These are phyloP conservation scores for Emmonsia crescens DNA, from an alignment of 2,329 filamentous ascomycete genomes.

Conservation along the genomic window DNA sequence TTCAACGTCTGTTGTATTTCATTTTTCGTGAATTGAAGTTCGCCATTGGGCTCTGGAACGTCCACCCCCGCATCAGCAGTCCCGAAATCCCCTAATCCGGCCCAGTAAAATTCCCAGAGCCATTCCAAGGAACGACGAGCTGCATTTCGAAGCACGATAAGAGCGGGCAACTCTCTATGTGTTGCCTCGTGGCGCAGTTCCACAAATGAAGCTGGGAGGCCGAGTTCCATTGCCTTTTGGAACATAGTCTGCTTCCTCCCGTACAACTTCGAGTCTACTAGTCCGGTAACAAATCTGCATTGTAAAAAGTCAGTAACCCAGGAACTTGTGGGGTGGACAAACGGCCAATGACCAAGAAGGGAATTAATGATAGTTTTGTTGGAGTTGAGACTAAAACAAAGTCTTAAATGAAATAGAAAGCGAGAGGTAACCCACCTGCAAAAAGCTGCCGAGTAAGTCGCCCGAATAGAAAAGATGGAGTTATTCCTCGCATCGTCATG, in stretches of 20 bases:
- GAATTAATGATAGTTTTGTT: not conserved
- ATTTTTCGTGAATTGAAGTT: not conserved
- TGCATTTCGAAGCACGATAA: constrained; percentile 60
- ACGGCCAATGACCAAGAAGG: not conserved
- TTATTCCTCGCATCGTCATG: constrained; percentile 32
- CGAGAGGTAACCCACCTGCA: constrained; percentile 27
- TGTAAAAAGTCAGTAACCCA: not conserved
- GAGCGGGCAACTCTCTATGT: constrained; percentile 72
- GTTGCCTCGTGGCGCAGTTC: constrained; percentile 83
- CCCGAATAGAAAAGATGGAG: constrained; percentile 35
- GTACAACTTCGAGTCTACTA: constrained; percentile 34
- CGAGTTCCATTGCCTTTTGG: constrained; percentile 31
- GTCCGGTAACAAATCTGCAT: constrained; percentile 34
- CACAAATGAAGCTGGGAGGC: constrained; percentile 59
- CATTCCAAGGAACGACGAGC: constrained; percentile 62
- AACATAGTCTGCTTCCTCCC: constrained; percentile 36
- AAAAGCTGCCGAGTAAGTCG: constrained; percentile 36
- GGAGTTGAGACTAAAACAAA: not conserved
- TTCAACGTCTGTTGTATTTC: constrained; percentile 4
- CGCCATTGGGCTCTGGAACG: constrained; percentile 2
- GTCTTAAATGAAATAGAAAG: not conserved
- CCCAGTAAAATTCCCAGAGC: constrained; percentile 89
- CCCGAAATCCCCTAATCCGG: constrained; percentile 31
- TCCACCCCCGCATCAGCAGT: constrained; percentile 5
- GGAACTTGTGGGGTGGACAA: not conserved